These are phyloP conservation scores for Tephrocybe rancida DNA, from an alignment of 768 basidiomycete genomes.

Conservation along the genomic window DNA sequence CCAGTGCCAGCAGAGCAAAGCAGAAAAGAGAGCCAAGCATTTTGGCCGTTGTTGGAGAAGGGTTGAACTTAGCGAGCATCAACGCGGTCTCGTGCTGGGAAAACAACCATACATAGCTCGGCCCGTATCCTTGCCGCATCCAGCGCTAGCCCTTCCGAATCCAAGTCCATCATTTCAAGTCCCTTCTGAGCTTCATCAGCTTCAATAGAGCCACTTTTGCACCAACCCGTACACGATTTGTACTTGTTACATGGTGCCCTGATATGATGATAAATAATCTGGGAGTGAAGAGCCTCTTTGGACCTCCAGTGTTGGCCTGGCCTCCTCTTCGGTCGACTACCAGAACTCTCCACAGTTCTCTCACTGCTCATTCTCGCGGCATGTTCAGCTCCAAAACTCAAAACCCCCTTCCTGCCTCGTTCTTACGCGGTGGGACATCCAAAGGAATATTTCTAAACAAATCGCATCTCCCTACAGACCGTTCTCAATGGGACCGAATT, in stretches of 20 bases:
- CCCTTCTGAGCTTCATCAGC: too few relatives aligned
- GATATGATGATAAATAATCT: not conserved
- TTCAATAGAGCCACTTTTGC: too few relatives aligned
- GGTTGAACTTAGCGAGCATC: too few relatives aligned
- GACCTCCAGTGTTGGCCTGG: not conserved
- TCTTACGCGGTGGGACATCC: constrained; percentile 75
- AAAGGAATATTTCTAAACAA: constrained; percentile 73
- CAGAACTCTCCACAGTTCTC: not conserved
- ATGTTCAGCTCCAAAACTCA: constrained; percentile 13
- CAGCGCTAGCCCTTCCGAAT: too few relatives aligned
- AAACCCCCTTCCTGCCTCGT: constrained; percentile 52
- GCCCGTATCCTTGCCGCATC: too few relatives aligned
- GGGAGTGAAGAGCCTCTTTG: not conserved
- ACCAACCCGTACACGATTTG: too few relatives aligned
- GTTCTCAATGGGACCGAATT: constrained; percentile 55
- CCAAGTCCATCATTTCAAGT: too few relatives aligned
- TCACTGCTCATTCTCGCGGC: not conserved
- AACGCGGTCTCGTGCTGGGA: too few relatives aligned
- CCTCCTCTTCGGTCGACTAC: not conserved
- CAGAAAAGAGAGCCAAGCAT: not conserved
- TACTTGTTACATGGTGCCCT: not conserved
- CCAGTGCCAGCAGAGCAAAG: too few relatives aligned
- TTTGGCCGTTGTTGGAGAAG: not conserved
- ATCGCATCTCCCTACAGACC: constrained; percentile 51
- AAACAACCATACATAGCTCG: too few relatives aligned